Percentiles rank a stretch among this genome's conserved stretches.
phyloP scores from a whole-genome alignment of 805 yeast species.

The Ascoidea tarda region DNA sequence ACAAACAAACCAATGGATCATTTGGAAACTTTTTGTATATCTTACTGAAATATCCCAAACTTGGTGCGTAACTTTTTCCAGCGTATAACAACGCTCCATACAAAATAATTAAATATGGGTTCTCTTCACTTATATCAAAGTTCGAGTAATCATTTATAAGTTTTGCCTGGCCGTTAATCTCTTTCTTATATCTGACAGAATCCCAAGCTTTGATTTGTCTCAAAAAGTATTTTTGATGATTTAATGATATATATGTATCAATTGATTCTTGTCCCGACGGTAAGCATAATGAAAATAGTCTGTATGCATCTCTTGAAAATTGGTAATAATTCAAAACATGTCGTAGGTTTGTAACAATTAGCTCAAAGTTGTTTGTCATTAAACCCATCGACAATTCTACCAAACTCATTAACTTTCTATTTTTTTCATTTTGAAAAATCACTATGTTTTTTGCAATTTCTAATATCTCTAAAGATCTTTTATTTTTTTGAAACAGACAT shows the following conservation, averaged over 20 bases:
- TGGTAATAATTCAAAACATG: slow-evolving; percentile 53
- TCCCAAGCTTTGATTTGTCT: slow-evolving; percentile 88
- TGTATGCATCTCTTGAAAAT: slow-evolving; percentile 56
- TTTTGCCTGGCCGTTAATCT: slow-evolving; percentile 69
- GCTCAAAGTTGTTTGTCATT: slow-evolving; percentile 33
- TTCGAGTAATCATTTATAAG: slow-evolving; percentile 26
- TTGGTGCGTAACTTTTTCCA: slow-evolving; percentile 71
- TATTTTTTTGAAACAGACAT: slow-evolving; percentile 41
- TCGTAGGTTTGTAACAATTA: slow-evolving; percentile 46
- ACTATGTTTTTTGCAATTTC: slow-evolving; percentile 67
- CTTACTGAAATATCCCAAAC: slow-evolving; percentile 63
- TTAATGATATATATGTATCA: slow-evolving; percentile 55
- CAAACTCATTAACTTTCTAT: slow-evolving; percentile 45
- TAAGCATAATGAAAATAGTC: slow-evolving; percentile 53
- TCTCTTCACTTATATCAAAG: slow-evolving; percentile 28
- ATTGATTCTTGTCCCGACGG: slow-evolving; percentile 45
- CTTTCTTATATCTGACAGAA: slow-evolving; percentile 36
- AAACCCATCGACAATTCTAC: slow-evolving; percentile 52
- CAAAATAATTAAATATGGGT: slow-evolving; percentile 60
- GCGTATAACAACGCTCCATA: slow-evolving; percentile 74
- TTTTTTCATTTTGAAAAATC: slow-evolving; percentile 56
- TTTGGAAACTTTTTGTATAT: slow-evolving; percentile 51
- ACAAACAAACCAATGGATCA: slow-evolving; percentile 69
- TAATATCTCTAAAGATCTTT: slow-evolving; percentile 54
- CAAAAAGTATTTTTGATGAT: slow-evolving; percentile 80